Evolutionary conservation across 2,329 filamentous ascomycete species (phyloP), one percentile per base, ranked within the genome.

Genomic region (Talaromyces rugulosus): DNA sequence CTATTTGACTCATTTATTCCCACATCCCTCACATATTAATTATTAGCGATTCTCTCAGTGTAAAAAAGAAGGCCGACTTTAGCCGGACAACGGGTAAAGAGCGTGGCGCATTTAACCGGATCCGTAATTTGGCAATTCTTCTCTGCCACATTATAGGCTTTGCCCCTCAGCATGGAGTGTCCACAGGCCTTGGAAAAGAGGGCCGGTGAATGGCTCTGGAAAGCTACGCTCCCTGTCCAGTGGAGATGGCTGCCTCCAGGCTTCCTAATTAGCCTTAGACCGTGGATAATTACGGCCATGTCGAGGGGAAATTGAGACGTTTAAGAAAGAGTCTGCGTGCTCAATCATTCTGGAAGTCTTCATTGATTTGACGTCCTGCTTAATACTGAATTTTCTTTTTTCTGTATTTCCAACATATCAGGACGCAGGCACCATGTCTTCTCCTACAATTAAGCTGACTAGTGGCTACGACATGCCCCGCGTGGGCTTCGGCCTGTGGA

Each of bases 401-500:
- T 12, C 14, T 16, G 16, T 7, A 23, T 56, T 56, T n/a, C 9
- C n/a, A 16, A 28, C 9, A 36, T n/a, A 33, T 12, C 3, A 11
- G 27, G 40, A 8, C 5, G 14, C 12, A 18, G 16, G 28, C 53
- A 65, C 56, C 50, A 71, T 70, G 70, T 56, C 65, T 69, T 56
- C 63, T 58, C 68, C 70, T 61, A 68, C 66, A 52, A 61, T 71
- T 60, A 71, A 69, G 63, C 65, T 72, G 34, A 71, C 62, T 63
- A 71, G 64, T 59, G 70, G 70, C 61, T 68, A 63, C 54, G 69
- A 72, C 8, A 65, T 79, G 77, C 77, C 77, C 64, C 65, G 77
- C 53, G 77, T 79, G 62, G 77, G 77, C 54, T 79, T 78, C 59
- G 77, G 78, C 63, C 84, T 94, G 68, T 95, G 91, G 91, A 95